Evolutionary conservation across 2,329 filamentous ascomycete genomes (phyloP).

Genomic region (Arthrobotrys conoides): DNA sequence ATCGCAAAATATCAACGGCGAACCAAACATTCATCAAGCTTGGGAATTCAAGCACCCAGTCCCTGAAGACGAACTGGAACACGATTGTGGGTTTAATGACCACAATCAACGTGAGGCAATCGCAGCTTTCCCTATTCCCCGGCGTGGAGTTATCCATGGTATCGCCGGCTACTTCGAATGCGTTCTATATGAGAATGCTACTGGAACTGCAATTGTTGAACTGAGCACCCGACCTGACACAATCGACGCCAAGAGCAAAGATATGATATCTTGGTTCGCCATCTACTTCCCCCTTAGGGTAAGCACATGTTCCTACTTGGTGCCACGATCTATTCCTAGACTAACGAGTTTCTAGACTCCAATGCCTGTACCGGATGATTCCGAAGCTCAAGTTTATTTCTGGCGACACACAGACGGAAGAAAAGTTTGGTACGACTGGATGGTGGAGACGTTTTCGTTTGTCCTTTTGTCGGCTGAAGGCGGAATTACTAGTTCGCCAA

Average conservation of each 20-base stretch:
- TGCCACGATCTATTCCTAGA: neutral
- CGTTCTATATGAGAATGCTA: conserved; percentile 79
- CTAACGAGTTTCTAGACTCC: conserved; percentile 75
- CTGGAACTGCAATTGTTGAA: conserved; percentile 76
- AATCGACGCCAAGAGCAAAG: conserved; percentile 91
- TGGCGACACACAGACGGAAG: conserved; percentile 95
- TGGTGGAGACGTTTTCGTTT: conserved; percentile 80
- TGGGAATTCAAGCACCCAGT: conserved; percentile 87
- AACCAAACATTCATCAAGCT: conserved; percentile 78
- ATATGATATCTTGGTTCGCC: conserved; percentile 99
- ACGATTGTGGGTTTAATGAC: conserved; percentile 85
- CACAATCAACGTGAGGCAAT: conserved; percentile 89
- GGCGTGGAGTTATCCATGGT: conserved; percentile 88
- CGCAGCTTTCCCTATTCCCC: conserved; percentile 81
- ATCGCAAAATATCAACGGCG: conserved; percentile 73
- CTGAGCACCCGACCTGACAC: conserved; percentile 92
- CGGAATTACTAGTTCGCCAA: neutral
- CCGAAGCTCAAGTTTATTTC: conserved; percentile 91
- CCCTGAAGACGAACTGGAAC: conserved; percentile 72
- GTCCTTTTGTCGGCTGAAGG: neutral
- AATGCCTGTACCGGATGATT: conserved; percentile 84
- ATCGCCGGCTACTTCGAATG: conserved; percentile 96
- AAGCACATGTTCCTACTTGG: conserved; percentile 65
- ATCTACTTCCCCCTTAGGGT: conserved; percentile 98
- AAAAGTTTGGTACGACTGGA: conserved; percentile 99